These are phyloP conservation scores for Arthrocladium fulminans DNA, from an alignment of 2,329 filamentous ascomycete genomes.

Conservation along the genomic window DNA sequence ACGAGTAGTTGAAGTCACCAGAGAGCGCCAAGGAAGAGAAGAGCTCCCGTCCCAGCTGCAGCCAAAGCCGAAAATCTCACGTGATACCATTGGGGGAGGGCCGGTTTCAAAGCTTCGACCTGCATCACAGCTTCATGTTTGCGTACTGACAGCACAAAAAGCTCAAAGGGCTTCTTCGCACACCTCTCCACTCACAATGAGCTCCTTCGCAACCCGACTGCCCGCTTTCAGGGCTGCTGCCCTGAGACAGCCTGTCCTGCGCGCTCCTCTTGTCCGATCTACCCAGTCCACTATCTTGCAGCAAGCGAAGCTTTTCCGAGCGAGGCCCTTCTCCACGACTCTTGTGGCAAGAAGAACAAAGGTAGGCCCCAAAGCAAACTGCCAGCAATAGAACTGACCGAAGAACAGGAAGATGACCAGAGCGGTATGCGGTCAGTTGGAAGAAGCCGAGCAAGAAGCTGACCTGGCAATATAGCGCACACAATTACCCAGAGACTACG, in stretches of 20 bases:
- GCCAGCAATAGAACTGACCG: slow-evolving; percentile 1
- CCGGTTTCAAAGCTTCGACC: neutral
- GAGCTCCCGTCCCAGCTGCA: slow-evolving; percentile 1
- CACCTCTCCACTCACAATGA: slow-evolving; percentile 10
- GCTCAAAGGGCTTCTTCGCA: slow-evolving; percentile 17
- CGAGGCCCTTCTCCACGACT: slow-evolving; percentile 20
- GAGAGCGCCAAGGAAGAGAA: slow-evolving; percentile 4
- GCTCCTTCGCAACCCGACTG: slow-evolving; percentile 5
- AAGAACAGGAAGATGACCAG: slow-evolving; percentile 53
- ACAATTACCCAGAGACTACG: slow-evolving; percentile 93
- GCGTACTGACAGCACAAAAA: slow-evolving; percentile 17
- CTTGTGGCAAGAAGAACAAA: slow-evolving; percentile 19
- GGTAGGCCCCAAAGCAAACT: slow-evolving; percentile 11
- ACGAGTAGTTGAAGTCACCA: slow-evolving; percentile 5
- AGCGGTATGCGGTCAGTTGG: slow-evolving; percentile 41
- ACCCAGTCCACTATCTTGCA: slow-evolving; percentile 12
- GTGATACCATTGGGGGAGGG: neutral
- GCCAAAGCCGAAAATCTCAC: neutral
- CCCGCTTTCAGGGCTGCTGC: slow-evolving; percentile 20
- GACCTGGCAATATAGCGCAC: slow-evolving; percentile 57
- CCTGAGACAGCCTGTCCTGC: slow-evolving; percentile 13
- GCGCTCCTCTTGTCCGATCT: slow-evolving; percentile 5
- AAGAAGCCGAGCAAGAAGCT: slow-evolving; percentile 6
- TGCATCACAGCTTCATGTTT: slow-evolving; percentile 15
- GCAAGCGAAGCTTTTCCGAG: slow-evolving; percentile 18